These are phyloP conservation scores for Elsinoe fawcettii DNA, from an alignment of 2,329 filamentous ascomycete species.

Conservation along the genomic window DNA sequence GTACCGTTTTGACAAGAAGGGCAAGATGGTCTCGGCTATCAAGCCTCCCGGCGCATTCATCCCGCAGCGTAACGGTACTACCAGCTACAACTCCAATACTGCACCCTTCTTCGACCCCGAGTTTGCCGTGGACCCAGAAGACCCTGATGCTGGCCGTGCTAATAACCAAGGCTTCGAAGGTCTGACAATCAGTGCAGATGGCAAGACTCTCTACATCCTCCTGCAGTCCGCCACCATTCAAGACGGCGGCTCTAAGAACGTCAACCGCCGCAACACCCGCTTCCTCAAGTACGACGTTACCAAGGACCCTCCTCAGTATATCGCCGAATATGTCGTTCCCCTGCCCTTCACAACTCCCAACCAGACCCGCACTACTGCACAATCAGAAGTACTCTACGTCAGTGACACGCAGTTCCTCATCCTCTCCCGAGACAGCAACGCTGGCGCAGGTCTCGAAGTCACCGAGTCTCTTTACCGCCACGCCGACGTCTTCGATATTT, in stretches of 20 bases:
- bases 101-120: slow-evolving; percentile 53
- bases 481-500: slow-evolving; percentile 61
- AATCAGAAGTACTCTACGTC: slow-evolving; percentile 61
- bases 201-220: slow-evolving; percentile 56
- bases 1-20: slow-evolving; percentile 54
- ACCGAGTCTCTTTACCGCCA: slow-evolving; percentile 54
- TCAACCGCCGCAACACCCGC: slow-evolving; percentile 50
- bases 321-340: slow-evolving; percentile 58
- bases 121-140: slow-evolving; percentile 43
- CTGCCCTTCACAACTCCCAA: slow-evolving; percentile 51
- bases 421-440: slow-evolving; percentile 54
- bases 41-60: slow-evolving; percentile 57
- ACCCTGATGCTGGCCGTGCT: slow-evolving; percentile 54
- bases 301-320: slow-evolving; percentile 35
- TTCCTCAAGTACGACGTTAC: slow-evolving; percentile 58
- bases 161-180: slow-evolving; percentile 75
- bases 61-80: slow-evolving; percentile 53
- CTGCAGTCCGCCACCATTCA: slow-evolving; percentile 59
- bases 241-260: slow-evolving; percentile 51
- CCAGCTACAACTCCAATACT: slow-evolving; percentile 56
- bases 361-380: slow-evolving; percentile 51
- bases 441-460: slow-evolving; percentile 51
- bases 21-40: slow-evolving; percentile 56
- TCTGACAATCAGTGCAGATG: slow-evolving; percentile 54
- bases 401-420: slow-evolving; percentile 58